Conservation (phyloP, 495 filamentous ascomycete genomes). For the Trichoderma reesei region DNA sequence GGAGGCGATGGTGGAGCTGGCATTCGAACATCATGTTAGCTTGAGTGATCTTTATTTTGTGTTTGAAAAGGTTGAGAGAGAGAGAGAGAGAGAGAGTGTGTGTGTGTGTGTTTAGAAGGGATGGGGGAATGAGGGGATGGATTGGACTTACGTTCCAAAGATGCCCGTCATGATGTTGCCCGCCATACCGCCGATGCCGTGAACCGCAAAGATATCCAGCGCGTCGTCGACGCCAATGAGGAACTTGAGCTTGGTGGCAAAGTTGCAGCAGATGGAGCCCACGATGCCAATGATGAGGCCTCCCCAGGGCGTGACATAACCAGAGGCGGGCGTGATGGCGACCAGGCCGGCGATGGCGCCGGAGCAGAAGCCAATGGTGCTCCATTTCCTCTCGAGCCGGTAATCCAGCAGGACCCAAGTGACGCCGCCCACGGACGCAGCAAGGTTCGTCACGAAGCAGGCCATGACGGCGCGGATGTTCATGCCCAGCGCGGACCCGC, state of each 20-base stretch:
- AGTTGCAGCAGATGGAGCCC: conserved; percentile 75
- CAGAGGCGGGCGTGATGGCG: conserved; percentile 74
- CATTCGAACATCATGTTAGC: conserved; percentile 10
- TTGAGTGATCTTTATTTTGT: not conserved
- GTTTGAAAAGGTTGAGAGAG: conserved; percentile 2
- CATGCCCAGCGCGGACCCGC: conserved; percentile 79
- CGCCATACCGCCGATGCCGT: conserved; percentile 65
- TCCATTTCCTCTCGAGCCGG: conserved; percentile 86
- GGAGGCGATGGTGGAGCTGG: conserved; percentile 64
- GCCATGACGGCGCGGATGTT: conserved; percentile 85
- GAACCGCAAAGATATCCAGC: conserved; percentile 73
- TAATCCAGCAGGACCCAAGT: conserved; percentile 87
- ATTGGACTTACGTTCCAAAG: conserved; percentile 59
- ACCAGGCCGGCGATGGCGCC: conserved; percentile 81
- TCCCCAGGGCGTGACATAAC: conserved; percentile 77
- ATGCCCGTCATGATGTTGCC: conserved; percentile 69
- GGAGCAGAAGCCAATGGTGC: conserved; percentile 93
- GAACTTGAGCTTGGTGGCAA: conserved; percentile 81
- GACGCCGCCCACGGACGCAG: conserved; percentile 68
- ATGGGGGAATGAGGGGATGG: not conserved
- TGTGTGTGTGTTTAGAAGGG: too few species aligned
- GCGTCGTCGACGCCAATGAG: conserved; percentile 65
- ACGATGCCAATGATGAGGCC: conserved; percentile 72
- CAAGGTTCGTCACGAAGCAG: conserved; percentile 87
- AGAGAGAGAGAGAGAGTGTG: too few species aligned